Evolutionary conservation across 768 basidiomycete genomes (phyloP).

Genomic region (Boletus subcaerulescens): DNA sequence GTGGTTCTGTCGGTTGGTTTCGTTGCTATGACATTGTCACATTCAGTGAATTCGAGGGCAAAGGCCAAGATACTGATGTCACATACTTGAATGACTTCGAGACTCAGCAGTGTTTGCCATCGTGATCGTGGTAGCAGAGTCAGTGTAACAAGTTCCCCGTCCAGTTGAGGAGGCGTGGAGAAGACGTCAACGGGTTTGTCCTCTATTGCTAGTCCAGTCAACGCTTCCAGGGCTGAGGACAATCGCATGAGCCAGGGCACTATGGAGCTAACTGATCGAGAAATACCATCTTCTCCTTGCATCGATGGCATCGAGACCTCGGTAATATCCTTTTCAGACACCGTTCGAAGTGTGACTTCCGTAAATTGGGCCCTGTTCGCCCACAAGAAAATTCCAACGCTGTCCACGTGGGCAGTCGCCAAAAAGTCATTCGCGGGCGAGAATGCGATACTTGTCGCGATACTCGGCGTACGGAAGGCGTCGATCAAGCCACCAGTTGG

Average conservation of each 20-base stretch:
- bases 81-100: constrained; percentile 87
- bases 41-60: not conserved
- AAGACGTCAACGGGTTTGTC: constrained; percentile 68
- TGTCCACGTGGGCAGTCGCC: constrained; percentile 92
- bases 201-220: constrained; percentile 60
- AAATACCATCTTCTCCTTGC: constrained; percentile 81
- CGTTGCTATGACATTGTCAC: constrained; percentile 58
- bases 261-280: not conserved
- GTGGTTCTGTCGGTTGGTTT: constrained; percentile 94
- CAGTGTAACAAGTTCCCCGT: constrained; percentile 88
- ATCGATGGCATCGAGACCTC: constrained; percentile 78
- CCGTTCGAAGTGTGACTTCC: constrained; percentile 75
- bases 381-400: constrained; percentile 95
- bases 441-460: constrained; percentile 88
- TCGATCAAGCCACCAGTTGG: constrained; percentile 92
- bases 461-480: constrained; percentile 81
- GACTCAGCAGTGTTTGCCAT: constrained; percentile 96
- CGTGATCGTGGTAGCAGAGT: constrained; percentile 87
- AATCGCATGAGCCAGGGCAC: constrained; percentile 5
- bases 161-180: constrained; percentile 84
- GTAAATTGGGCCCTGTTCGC: constrained; percentile 94
- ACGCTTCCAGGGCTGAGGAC: constrained; percentile 60
- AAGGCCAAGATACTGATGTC: not conserved
- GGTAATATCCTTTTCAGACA: constrained; percentile 71
- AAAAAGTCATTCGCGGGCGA: constrained; percentile 96